These are phyloP conservation scores for Mycosphaerella sp. DNA, from an alignment of 2,329 filamentous ascomycete species.

Conservation along the genomic window DNA sequence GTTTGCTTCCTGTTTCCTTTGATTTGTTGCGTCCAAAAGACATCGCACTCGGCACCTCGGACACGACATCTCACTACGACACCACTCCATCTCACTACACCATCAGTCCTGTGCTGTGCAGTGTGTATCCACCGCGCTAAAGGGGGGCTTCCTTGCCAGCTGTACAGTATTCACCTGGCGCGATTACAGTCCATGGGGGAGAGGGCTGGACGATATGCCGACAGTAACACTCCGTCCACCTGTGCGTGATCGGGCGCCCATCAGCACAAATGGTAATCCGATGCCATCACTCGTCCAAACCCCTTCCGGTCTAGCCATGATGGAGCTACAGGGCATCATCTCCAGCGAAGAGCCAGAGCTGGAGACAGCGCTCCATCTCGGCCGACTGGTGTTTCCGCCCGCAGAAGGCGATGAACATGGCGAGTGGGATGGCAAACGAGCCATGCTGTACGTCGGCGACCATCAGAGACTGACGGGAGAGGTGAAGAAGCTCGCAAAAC, in stretches of 20 bases:
- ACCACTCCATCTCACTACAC: no score
- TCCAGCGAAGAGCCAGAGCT: constrained; percentile 54
- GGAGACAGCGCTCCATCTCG: constrained; percentile 49
- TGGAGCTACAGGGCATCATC: constrained; percentile 89
- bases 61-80: no score
- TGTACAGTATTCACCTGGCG: no score
- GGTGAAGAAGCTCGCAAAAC: constrained; percentile 74
- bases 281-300: constrained; percentile 81
- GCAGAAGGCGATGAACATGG: constrained; percentile 54
- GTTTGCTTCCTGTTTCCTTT: no score
- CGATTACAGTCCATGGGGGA: no score
- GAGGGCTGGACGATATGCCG: background rate
- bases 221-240: background rate
- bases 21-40: no score
- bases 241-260: background rate
- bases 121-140: no score
- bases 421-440: constrained; percentile 75
- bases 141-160: no score
- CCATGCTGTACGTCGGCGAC: constrained; percentile 79
- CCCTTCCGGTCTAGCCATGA: constrained; percentile 76
- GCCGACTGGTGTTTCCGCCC: constrained; percentile 69
- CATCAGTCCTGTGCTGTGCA: no score
- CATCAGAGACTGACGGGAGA: constrained; percentile 87
- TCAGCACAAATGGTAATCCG: constrained; percentile 41
- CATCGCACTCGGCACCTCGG: no score